Conservation (phyloP, 2,329 filamentous ascomycete genomes). For the Aspergillus latus region DNA sequence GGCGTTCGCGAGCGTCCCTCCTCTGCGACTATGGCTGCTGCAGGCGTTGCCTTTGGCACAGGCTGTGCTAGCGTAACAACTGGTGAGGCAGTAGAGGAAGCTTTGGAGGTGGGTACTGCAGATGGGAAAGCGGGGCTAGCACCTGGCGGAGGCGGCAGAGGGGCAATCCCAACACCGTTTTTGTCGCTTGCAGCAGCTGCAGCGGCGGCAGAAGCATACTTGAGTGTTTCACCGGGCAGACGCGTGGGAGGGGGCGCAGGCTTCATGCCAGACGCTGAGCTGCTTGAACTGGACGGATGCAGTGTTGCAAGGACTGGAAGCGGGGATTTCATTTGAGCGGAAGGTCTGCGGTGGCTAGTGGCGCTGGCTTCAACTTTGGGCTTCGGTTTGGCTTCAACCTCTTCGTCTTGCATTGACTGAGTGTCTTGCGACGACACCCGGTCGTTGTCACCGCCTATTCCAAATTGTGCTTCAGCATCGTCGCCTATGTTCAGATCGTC, state of each 20-base stretch:
- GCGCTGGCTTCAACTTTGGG: conserved; percentile 55
- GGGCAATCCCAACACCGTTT: conserved; percentile 84
- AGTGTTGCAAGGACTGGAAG: conserved; percentile 88
- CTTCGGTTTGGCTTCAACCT: conserved; percentile 63
- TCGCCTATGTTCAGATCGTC: conserved; percentile 90
- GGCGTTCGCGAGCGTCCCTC: conserved; percentile 54
- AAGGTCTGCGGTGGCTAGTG: conserved; percentile 67
- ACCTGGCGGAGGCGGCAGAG: conserved; percentile 85
- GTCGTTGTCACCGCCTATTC: conserved; percentile 77
- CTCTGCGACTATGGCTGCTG: conserved; percentile 43
- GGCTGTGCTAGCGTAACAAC: conserved; percentile 52
- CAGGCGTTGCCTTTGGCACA: conserved; percentile 39
- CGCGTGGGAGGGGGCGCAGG: conserved; percentile 82
- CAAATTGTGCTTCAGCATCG: conserved; percentile 78
- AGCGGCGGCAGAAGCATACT: conserved; percentile 94
- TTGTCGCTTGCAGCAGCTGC: conserved; percentile 90
- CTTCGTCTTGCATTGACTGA: conserved; percentile 86
- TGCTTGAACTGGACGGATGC: conserved; percentile 58
- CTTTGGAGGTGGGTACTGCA: conserved; percentile 51
- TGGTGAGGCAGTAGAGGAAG: conserved; percentile 61
- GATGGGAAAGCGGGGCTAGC: conserved; percentile 52
- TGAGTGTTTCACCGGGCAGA: conserved; percentile 83
- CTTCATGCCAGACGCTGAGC: conserved; percentile 72
- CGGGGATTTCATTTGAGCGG: conserved; percentile 88
- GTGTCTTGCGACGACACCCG: conserved; percentile 92